These are phyloP conservation scores for Sclerotinia glacialis DNA, from an alignment of 2,329 filamentous ascomycete species.

Conservation along the genomic window DNA sequence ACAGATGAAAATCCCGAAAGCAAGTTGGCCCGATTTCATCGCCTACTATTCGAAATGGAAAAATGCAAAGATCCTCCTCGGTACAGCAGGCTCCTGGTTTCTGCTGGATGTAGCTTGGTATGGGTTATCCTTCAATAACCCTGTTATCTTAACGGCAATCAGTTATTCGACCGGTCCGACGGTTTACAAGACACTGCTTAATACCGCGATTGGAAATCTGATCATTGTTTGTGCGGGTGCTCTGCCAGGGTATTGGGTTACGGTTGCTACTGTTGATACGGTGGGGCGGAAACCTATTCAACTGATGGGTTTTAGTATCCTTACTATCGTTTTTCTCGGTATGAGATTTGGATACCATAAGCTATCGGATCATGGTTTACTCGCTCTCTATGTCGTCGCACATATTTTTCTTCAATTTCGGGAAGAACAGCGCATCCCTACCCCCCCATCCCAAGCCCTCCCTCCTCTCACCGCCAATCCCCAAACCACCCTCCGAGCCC, in stretches of 20 bases:
- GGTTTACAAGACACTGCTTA: constrained; percentile 67
- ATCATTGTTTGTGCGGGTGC: constrained; percentile 75
- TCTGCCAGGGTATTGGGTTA: constrained; percentile 78
- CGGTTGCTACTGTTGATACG: constrained; percentile 70
- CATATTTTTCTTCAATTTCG: constrained; percentile 69
- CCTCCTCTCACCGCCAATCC: neutral
- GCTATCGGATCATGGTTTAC: constrained; percentile 50
- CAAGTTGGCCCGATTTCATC: constrained; percentile 69
- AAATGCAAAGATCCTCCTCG: constrained; percentile 69
- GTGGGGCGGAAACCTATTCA: constrained; percentile 79
- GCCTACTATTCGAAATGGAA: constrained; percentile 68
- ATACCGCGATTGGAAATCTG: constrained; percentile 72
- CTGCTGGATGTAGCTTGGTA: constrained; percentile 58
- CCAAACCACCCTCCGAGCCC: too few relatives aligned
- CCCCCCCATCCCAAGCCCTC: neutral
- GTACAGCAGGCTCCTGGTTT: constrained; percentile 85
- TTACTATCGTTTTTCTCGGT: constrained; percentile 61
- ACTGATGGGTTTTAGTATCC: constrained; percentile 57
- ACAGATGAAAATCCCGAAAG: constrained; percentile 55
- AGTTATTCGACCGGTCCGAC: constrained; percentile 64
- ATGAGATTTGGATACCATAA: constrained; percentile 60
- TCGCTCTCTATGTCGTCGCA: constrained; percentile 61
- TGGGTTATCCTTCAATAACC: constrained; percentile 70
- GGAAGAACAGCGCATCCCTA: constrained; percentile 5
- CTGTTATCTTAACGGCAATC: constrained; percentile 68